phyloP scores from a whole-genome alignment of 2,329 filamentous ascomycete genomes.

The Diaporthe sp. region DNA sequence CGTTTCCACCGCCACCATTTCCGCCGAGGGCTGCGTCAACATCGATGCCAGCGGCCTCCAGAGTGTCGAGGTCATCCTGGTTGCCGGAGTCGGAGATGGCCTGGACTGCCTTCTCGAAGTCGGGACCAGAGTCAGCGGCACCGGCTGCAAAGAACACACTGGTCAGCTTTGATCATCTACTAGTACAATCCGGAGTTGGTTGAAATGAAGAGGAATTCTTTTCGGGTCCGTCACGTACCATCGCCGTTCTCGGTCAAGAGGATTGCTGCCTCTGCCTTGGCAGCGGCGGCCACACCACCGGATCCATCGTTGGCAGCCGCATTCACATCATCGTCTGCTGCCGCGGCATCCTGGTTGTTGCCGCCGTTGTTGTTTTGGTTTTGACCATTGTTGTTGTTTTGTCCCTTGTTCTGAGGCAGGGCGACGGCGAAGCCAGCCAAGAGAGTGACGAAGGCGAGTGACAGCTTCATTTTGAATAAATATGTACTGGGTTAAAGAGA shows the following conservation, averaged over 20 bases:
- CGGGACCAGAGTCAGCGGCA: slow-evolving; percentile 20
- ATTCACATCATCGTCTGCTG: slow-evolving; percentile 13
- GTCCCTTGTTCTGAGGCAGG: slow-evolving; percentile 26
- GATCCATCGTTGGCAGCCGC: slow-evolving; percentile 33
- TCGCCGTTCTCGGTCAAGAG: slow-evolving; percentile 36
- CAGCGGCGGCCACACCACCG: slow-evolving; percentile 29
- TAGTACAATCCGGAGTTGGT: too few relatives aligned
- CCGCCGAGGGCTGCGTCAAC: neutral
- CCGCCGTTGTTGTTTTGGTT: slow-evolving; percentile 1
- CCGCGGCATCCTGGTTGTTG: slow-evolving; percentile 6
- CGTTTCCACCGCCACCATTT: slow-evolving; percentile 4
- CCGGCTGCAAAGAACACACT: slow-evolving; percentile 3
- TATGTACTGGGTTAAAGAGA: neutral
- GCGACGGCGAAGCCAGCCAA: slow-evolving; percentile 36
- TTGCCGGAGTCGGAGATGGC: slow-evolving; percentile 29
- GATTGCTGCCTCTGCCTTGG: slow-evolving; percentile 36
- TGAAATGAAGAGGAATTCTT: neutral
- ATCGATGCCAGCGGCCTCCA: slow-evolving; percentile 33
- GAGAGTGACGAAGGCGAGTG: slow-evolving; percentile 31
- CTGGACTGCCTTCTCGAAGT: slow-evolving; percentile 33
- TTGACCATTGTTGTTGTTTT: slow-evolving; percentile 22
- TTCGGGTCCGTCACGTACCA: slow-evolving; percentile 7
- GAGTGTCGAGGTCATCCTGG: slow-evolving; percentile 25
- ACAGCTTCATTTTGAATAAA: slow-evolving; percentile 38
- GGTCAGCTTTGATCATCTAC: neutral